Base-by-base conservation (phyloP, 345 rosid genomes). In the Acer yangbiense region DNA sequence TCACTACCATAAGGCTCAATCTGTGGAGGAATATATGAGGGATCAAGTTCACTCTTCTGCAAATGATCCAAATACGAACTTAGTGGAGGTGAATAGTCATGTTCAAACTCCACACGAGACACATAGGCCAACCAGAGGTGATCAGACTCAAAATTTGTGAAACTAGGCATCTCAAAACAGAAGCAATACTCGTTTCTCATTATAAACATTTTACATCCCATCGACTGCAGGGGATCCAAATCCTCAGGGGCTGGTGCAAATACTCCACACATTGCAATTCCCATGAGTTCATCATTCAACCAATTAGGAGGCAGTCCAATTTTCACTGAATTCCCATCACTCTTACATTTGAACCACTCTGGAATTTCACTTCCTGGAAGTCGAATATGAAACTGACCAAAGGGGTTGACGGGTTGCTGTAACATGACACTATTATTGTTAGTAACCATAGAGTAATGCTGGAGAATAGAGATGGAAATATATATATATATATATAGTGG, bases 301-400 rank as follows among this genome's bases (percentile, higher is more conserved):
- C 32, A 29, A 29, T 29, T 29, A 29, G 32, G 32, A 29, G 32
- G 32, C 32, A 29, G 3, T 29, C 32, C 32, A 29, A 29, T 29
- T 29, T 29, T 29, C 27, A 61, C 21, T 44, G 63, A 61, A 46
- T 16, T 11, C 13, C 35, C 74, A 5, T 7, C 52, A 2, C 50
- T 69, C 7, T 18, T 58, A 57, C 52, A 6, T n/a, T 8, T 52
- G 66, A 78, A 78, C 81, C 81, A 73, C 58, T 73, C 18, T 41
- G 77, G 73, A 39, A 78, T 67, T 39, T 67, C 23, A 23, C 73
- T 73, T 63, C 81, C 81, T 0, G 67, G 67, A 72, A 54, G 10
- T 55, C 58, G 8, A 7, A 73, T 35, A 55, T 27, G 62, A 25
- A 57, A 54, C 39, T 29, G 32, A 29, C 9, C 7, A 21, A 21